Evolutionary conservation across 169 alveolate species (phyloP), one percentile per base, ranked within the genome.

Genomic region (Perkinsus marinus): DNA sequence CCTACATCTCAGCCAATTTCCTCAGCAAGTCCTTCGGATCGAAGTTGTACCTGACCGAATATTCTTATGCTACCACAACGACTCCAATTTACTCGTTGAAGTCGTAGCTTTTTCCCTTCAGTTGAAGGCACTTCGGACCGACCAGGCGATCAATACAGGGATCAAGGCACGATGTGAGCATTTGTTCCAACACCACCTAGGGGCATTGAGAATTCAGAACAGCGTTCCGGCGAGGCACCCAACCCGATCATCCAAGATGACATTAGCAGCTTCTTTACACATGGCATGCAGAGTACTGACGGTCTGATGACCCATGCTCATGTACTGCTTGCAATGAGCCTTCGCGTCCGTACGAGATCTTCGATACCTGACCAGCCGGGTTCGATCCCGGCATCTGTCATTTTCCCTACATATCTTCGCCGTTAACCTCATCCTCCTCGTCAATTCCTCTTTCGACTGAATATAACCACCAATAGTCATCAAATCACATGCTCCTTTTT

Each of bases 51-150:
- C 94, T 95, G 46, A 41, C 22, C 79, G 79, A 57, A 57, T 57
- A 7, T 57, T n/a, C n/a, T 57, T 57, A 19, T 57, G 37, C 37
- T 19, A 13, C 79, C 34, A 57, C 3, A 57, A 30, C 37, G 79
- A 13, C 34, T 57, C 36, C 26, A 57, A 26, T 30, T 16, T 95
- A 91, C 95, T 96, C 89, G 39, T 38, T 47, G 41, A 26, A 90
- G 68, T 90, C 91, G 22, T 39, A 22, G 68, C 46, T 38, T 30
- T 94, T 95, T 38, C 96, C 97, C 94, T 96, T 96, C 43, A 96
- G 95, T 89, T 96, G 94, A 43, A 95, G 91, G 89, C 96, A 95
- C 90, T 95, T 95, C 0, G 96, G 97, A 9, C 98, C 98, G 2
- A 96, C 98, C 79, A 96, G 92, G 43, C 96, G 95, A 47, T 90